Percentiles rank a stretch among this genome's conserved stretches.
phyloP scores from a whole-genome alignment of 208 protist species.

The Trypanosoma cruzi region DNA sequence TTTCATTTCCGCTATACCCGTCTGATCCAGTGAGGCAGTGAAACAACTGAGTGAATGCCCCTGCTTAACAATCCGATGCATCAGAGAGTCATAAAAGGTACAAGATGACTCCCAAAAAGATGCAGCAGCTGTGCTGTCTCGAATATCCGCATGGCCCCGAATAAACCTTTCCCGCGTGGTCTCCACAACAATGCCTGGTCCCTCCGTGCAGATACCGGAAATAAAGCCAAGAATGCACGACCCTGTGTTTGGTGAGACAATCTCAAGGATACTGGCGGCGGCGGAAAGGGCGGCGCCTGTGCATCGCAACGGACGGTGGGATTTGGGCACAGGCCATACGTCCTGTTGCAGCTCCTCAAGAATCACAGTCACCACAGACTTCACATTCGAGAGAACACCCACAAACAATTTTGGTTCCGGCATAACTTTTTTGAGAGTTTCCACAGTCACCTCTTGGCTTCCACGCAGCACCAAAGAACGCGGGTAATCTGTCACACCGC shows the following conservation, averaged over 20 bases:
- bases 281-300: slow-evolving; percentile 97
- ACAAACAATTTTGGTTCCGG: slow-evolving; percentile 71
- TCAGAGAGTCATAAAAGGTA: slow-evolving; percentile 95
- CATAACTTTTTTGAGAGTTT: slow-evolving; percentile 52
- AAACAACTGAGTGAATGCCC: slow-evolving; percentile 98
- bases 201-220: slow-evolving; percentile 95
- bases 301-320: slow-evolving; percentile 93
- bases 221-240: slow-evolving; percentile 97
- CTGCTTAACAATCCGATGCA: slow-evolving; percentile 90
- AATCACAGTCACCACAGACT: slow-evolving; percentile 80
- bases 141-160: slow-evolving; percentile 96
- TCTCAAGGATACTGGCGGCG: slow-evolving; percentile 95
- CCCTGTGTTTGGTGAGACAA: slow-evolving; percentile 87
- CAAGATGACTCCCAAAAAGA: slow-evolving; percentile 77
- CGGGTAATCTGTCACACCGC: slow-evolving; percentile 68
- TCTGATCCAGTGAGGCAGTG: slow-evolving; percentile 97
- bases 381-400: slow-evolving; percentile 63
- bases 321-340: slow-evolving; percentile 94
- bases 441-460: slow-evolving; percentile 70
- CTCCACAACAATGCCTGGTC: slow-evolving; percentile 94
- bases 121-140: slow-evolving; percentile 76
- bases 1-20: slow-evolving; percentile 97
- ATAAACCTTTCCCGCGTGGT: slow-evolving; percentile 95
- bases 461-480: slow-evolving; percentile 85
- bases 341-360: slow-evolving; percentile 96